Evolutionary conservation across 768 basidiomycete genomes (phyloP).

Genomic region (Tephrocybe rancida): DNA sequence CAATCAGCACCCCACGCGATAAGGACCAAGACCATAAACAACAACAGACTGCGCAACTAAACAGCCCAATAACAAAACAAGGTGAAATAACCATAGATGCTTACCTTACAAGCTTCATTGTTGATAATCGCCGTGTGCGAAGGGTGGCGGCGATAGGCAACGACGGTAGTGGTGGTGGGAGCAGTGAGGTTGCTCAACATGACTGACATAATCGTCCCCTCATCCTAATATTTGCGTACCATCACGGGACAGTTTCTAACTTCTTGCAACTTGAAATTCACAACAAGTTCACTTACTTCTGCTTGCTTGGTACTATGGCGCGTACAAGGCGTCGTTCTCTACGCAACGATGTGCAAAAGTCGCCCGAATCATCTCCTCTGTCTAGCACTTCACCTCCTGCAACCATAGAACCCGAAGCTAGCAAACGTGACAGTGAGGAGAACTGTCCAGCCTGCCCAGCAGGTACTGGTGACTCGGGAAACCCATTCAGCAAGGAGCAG

Average conservation of each 20-base stretch:
- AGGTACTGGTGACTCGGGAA: conserved; percentile 29
- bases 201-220: too few relatives aligned
- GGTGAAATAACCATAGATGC: conserved; percentile 16
- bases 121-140: conserved; percentile 12
- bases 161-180: too few relatives aligned
- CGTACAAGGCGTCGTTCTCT: conserved; percentile 45
- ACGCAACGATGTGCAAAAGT: conserved; percentile 37
- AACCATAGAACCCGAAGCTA: conserved; percentile 21
- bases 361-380: conserved; percentile 32
- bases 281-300: too few relatives aligned
- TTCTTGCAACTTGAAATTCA: too few relatives aligned
- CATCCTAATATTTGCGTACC: too few relatives aligned
- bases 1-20: conserved; percentile 15
- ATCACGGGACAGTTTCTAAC: too few relatives aligned
- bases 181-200: too few relatives aligned
- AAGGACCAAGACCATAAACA: conserved; percentile 1
- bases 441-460: conserved; percentile 57
- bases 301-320: conserved; percentile 33
- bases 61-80: neutral
- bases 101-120: conserved; percentile 87
- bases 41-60: neutral
- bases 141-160: neutral
- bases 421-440: conserved; percentile 26
- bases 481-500: conserved; percentile 56
- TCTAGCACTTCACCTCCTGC: conserved; percentile 29